Conservation (phyloP, 805 yeast species). For the Starmerella davenportii region DNA sequence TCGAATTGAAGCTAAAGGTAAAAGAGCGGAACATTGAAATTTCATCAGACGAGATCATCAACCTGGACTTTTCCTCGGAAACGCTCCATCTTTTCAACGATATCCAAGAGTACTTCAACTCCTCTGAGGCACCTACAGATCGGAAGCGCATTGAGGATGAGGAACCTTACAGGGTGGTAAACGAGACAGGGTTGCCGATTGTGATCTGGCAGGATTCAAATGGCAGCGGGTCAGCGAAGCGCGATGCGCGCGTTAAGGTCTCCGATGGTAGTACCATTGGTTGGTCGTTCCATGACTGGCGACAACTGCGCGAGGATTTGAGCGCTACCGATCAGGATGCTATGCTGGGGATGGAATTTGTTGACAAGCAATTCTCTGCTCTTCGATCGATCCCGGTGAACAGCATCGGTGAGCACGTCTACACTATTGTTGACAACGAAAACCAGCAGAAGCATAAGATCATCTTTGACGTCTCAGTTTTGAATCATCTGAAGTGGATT, state of each 20-base stretch:
- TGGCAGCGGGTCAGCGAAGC: not conserved
- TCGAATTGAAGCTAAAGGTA: conserved; percentile 61
- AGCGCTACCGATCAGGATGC: conserved; percentile 46
- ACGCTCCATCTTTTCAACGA: conserved; percentile 63
- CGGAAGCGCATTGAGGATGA: conserved; percentile 46
- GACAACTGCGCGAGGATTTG: conserved; percentile 60
- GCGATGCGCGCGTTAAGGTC: conserved; percentile 18
- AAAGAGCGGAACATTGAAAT: conserved; percentile 43
- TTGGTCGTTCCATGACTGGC: conserved; percentile 96
- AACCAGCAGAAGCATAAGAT: conserved; percentile 35
- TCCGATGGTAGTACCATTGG: conserved; percentile 27
- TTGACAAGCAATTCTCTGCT: conserved; percentile 38
- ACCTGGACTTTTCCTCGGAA: conserved; percentile 63
- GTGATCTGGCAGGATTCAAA: conserved; percentile 56
- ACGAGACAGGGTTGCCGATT: conserved; percentile 73
- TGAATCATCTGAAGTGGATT: conserved; percentile 61
- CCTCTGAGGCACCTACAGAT: conserved; percentile 16
- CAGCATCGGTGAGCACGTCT: conserved; percentile 67
- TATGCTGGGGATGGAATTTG: conserved; percentile 38
- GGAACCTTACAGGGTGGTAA: conserved; percentile 62
- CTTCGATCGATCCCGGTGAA: conserved; percentile 45
- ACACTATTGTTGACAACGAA: conserved; percentile 28
- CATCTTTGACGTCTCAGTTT: conserved; percentile 49
- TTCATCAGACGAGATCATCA: conserved; percentile 58
- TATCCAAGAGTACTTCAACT: conserved; percentile 31